Base-by-base conservation (phyloP, 768 basidiomycete species). In the Collybia sp. region DNA sequence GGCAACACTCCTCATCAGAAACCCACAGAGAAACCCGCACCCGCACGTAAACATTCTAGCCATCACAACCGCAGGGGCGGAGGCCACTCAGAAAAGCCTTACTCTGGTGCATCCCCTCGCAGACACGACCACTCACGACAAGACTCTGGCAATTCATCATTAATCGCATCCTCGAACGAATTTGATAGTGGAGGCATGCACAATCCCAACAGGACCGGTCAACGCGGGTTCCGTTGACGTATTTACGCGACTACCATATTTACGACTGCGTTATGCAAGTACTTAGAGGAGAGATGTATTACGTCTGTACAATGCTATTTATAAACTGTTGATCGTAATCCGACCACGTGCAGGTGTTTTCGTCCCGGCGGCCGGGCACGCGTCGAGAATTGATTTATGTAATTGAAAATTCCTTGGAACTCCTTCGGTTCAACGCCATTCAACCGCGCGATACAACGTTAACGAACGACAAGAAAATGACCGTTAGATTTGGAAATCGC, bases 401-500 rank as follows among this genome's bases (percentile, higher is more conserved):
- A 25, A 25, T 25, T 25, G 25, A 25, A 25, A 36, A 25, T 34
- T 48, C 25, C 18, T 42, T 15, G 16, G 18, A 18, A 43, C 42
- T 33, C 18, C 43, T 8, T 25, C 25, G 25, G 25, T 25, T 25
- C 25, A 25, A 25, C 25, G 25, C n/a, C n/a, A n/a, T 25, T 4
- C 25, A 25, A 25, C 25, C 25, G 17, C 30, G 16, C 12, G n/a
- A 17, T 13, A 12, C 32, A 25, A 20, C 19, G 11, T 42, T 30
- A 30, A 43, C 15, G 6, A 16, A 30, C 30, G 25, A 43, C 30
- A 33, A n/a, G 16, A 16, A 15, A 45, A 84, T 85, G 82, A 83
- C 82, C 25, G 68, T 83, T 36, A 72, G 77, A 48, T 85, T 85
- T 62, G 70, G 67, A 48, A 79, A 79, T 40, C 55, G 77, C 58